Conservation (phyloP, 129 eudicot genomes). For the Tagetes patula region DNA sequence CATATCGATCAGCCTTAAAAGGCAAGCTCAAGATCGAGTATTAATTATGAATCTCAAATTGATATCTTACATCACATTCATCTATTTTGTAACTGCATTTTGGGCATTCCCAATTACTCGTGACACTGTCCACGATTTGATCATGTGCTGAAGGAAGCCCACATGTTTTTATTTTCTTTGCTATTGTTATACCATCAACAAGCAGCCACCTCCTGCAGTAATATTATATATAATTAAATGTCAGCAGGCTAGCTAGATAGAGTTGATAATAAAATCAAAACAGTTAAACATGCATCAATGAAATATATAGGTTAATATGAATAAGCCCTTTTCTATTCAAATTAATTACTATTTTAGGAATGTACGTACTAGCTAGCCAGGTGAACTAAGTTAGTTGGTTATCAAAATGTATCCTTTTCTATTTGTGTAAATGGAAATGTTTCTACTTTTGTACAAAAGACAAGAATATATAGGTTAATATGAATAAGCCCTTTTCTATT, state of each 20-base stretch:
- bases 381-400: not conserved
- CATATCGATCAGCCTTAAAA: too few relatives aligned
- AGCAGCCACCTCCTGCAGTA: constrained; percentile 76
- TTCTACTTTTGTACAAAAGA: constrained; percentile 11
- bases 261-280: constrained; percentile 16
- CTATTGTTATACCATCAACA: constrained; percentile 54
- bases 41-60: not conserved
- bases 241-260: not conserved
- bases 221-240: not conserved
- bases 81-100: constrained; percentile 55
- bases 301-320: not conserved
- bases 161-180: constrained; percentile 53
- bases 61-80: constrained; percentile 60
- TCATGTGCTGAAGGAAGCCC: constrained; percentile 26
- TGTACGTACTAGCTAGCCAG: not conserved
- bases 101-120: constrained; percentile 60
- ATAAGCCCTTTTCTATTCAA: not conserved
- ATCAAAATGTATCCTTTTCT: not conserved
- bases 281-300: too few relatives aligned
- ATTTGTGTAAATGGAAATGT: not conserved
- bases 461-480: not conserved
- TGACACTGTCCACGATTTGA: constrained; percentile 60
- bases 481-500: not conserved
- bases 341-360: not conserved
- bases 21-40: too few relatives aligned